phyloP scores from a whole-genome alignment of 192 early-diverging fungal genomes.

The Coemansia sp. region DNA sequence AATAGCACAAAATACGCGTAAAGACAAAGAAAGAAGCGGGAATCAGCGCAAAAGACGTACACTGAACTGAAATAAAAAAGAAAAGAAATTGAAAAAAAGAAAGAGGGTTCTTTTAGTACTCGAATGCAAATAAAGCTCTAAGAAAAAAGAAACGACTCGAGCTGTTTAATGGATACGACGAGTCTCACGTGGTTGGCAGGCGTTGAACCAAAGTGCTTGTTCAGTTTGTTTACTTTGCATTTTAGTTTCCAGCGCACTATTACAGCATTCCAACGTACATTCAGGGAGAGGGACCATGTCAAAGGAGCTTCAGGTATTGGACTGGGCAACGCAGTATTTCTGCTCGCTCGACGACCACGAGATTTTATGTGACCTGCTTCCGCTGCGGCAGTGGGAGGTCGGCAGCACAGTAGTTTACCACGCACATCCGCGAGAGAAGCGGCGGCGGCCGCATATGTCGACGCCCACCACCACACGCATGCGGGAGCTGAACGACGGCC shows the following conservation, averaged over 20 bases:
- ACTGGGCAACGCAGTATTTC: conserved; percentile 46
- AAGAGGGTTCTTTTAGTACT: neutral
- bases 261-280: neutral
- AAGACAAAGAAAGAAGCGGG: neutral
- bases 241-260: neutral
- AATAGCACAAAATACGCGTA: neutral
- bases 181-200: neutral
- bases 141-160: neutral
- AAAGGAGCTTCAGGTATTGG: conserved; percentile 16
- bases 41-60: conserved; percentile 1
- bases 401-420: neutral
- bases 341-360: conserved; percentile 35
- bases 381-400: conserved; percentile 12
- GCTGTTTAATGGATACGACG: neutral
- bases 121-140: neutral
- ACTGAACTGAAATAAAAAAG: too few species aligned
- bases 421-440: neutral
- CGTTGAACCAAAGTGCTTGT: neutral
- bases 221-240: neutral
- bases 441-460: neutral
- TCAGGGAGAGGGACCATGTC: neutral
- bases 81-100: neutral
- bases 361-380: conserved; percentile 24
- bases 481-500: neutral
- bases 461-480: neutral